Percentiles rank a stretch among this genome's conserved stretches.
phyloP scores from a whole-genome alignment of 1,139 yeast genomes.

The Saccharomycopsis crataegensis region DNA sequence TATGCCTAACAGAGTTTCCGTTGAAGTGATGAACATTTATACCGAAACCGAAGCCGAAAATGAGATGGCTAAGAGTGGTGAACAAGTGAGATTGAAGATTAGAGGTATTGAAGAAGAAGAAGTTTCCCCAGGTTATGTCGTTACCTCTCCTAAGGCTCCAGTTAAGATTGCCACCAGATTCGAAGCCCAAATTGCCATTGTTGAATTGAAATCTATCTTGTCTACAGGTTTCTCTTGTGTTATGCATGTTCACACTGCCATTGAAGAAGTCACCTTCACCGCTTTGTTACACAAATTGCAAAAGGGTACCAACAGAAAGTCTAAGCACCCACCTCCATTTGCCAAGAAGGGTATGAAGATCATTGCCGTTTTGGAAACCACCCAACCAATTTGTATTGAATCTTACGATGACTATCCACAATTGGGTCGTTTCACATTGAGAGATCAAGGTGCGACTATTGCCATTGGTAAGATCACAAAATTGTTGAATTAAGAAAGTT shows the following conservation, averaged over 20 bases:
- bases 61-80: slow-evolving; percentile 87
- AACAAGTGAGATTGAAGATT: slow-evolving; percentile 87
- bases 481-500: slow-evolving; percentile 36
- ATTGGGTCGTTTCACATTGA: slow-evolving; percentile 93
- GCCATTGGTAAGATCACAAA: slow-evolving; percentile 96
- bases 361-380: slow-evolving; percentile 81
- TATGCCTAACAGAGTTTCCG: slow-evolving; percentile 85
- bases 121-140: slow-evolving; percentile 81
- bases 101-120: slow-evolving; percentile 98
- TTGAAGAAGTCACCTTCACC: slow-evolving; percentile 83
- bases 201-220: slow-evolving; percentile 87
- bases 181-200: slow-evolving; percentile 95
- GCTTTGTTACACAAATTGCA: slow-evolving; percentile 87
- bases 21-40: slow-evolving; percentile 80
- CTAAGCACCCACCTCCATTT: slow-evolving; percentile 95
- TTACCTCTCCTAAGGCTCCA: slow-evolving; percentile 80
- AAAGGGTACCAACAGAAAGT: slow-evolving; percentile 93
- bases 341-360: slow-evolving; percentile 99
- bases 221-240: slow-evolving; percentile 97
- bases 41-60: slow-evolving; percentile 97
- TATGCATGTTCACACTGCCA: slow-evolving; percentile 97
- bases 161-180: slow-evolving; percentile 85
- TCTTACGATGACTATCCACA: slow-evolving; percentile 89
- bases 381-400: slow-evolving; percentile 88
- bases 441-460: slow-evolving; percentile 97